A percentile compares a stretch with the other conserved stretches of the same genome.
These are phyloP conservation scores for Eimeria falciformis DNA, from an alignment of 169 alveolate genomes.

Conservation along the genomic window DNA sequence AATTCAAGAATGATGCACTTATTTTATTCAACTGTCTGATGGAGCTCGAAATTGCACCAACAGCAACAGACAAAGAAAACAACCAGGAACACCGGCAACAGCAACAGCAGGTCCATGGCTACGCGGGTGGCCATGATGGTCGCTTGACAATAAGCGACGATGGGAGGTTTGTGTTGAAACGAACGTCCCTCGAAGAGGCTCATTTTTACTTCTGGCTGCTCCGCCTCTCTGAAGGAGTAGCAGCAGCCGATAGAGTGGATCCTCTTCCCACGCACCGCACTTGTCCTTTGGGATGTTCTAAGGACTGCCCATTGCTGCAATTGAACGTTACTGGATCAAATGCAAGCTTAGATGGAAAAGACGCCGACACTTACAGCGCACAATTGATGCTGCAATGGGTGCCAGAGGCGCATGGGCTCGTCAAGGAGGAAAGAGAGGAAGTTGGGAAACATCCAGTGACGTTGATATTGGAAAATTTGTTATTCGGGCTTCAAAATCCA, in stretches of 20 bases:
- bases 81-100: background rate
- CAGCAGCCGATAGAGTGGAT: background rate
- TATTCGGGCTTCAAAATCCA: background rate
- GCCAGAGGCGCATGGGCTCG: background rate
- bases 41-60: background rate
- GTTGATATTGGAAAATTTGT: background rate
- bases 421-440: background rate
- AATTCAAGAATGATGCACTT: too few relatives aligned
- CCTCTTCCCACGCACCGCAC: background rate
- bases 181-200: background rate
- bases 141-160: background rate
- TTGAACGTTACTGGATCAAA: background rate
- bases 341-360: background rate
- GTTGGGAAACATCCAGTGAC: background rate
- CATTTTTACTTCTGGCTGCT: slow-evolving; percentile 12
- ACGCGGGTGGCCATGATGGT: slow-evolving; percentile 9
- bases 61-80: background rate
- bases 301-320: slow-evolving; percentile 3
- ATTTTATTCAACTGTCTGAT: too few relatives aligned
- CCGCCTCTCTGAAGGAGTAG: background rate
- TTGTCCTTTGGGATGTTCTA: background rate
- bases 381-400: slow-evolving; percentile 1
- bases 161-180: background rate
- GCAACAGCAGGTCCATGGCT: slow-evolving; percentile 26
- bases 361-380: background rate